Base-by-base conservation (phyloP, 129 eudicot species). In the Silybum marianum region DNA sequence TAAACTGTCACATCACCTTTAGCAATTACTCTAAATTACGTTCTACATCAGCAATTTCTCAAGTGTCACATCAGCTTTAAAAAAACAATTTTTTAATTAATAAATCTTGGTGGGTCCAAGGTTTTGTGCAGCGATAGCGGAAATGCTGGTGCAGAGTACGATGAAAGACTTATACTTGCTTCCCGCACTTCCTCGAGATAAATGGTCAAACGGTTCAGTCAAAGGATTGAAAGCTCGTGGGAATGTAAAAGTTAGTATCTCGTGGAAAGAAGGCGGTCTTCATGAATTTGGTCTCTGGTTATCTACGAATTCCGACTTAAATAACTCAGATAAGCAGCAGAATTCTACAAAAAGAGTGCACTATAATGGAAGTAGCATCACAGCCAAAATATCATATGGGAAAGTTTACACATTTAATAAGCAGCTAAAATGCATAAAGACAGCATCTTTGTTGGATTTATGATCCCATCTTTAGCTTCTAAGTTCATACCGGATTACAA, bases 101-200 rank as follows among this genome's bases (percentile, higher is more conserved):
- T 32, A 30, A 24, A 69, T 19, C 1, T 51, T 38, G 69, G 63
- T 77, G 28, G 69, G 69, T 74, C 30, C 40, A 83, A 92, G 97
- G 14, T 94, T 94, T 71, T 87, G 89, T 81, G 96, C 97, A 71
- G 97, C 98, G 40, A 71, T 94, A 73, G 89, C 97, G 24, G 98
- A 94, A 84, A 94, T 94, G 97, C 93, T 94, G 68, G 94, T 94
- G 69, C 97, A 94, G 80, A 94, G 98, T 89, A 90, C 90, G 0
- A 69, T 79, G 34, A 86, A 86, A 76, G 97, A 94, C 86, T 78
- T 94, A 60, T 89, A 88, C 89, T 85, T 92, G 81, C 92, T 94
- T 38, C 98, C 98, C 22, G 98, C 98, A 72, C 92, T 94, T 62
- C 98, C 98, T 25, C 80, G 87, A 11, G 92, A 90, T 63, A 92